A percentile compares a stretch with the other conserved stretches of the same genome.
Conservation (phyloP, 495 filamentous ascomycete genomes). For the Peziza echinospora region DNA sequence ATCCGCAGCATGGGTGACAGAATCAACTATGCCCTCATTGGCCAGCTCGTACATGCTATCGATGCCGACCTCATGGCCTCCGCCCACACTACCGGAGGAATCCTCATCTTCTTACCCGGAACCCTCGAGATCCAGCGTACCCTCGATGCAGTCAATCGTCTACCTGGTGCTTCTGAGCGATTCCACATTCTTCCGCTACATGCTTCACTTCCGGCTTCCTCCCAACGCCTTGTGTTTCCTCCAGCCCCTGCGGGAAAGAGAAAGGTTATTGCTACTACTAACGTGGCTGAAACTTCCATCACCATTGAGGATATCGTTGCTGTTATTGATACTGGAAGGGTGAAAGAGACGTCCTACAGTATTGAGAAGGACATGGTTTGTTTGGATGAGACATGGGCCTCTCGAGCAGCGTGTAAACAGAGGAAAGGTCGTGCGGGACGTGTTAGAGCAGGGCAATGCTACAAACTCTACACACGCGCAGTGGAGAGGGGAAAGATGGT, state of each 20-base stretch:
- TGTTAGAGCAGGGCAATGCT: constrained; percentile 77
- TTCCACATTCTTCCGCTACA: constrained; percentile 72
- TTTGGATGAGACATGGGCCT: constrained; percentile 87
- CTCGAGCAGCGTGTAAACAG: constrained; percentile 83
- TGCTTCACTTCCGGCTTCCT: constrained; percentile 66
- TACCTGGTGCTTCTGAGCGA: constrained; percentile 29
- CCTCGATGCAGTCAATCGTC: constrained; percentile 40
- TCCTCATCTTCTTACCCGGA: constrained; percentile 75
- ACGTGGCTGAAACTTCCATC: constrained; percentile 94
- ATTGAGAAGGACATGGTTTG: constrained; percentile 83
- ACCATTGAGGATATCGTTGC: constrained; percentile 94
- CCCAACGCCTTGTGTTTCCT: constrained; percentile 72
- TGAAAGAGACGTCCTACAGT: constrained; percentile 93
- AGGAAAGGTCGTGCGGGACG: constrained; percentile 85
- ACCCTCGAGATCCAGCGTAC: constrained; percentile 70
- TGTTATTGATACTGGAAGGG: constrained; percentile 82
- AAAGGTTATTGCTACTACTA: constrained; percentile 85
- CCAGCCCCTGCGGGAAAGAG: constrained; percentile 53
- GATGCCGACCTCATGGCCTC: constrained; percentile 44
- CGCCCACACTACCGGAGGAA: constrained; percentile 48
- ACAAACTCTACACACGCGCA: constrained; percentile 78
- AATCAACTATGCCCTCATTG: constrained; percentile 84
- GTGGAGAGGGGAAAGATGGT: constrained; percentile 64
- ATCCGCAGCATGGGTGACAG: constrained; percentile 55
- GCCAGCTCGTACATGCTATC: constrained; percentile 54